Base-by-base conservation (phyloP, 2,329 filamentous ascomycete genomes). In the Pseudogymnoascus sp. region DNA sequence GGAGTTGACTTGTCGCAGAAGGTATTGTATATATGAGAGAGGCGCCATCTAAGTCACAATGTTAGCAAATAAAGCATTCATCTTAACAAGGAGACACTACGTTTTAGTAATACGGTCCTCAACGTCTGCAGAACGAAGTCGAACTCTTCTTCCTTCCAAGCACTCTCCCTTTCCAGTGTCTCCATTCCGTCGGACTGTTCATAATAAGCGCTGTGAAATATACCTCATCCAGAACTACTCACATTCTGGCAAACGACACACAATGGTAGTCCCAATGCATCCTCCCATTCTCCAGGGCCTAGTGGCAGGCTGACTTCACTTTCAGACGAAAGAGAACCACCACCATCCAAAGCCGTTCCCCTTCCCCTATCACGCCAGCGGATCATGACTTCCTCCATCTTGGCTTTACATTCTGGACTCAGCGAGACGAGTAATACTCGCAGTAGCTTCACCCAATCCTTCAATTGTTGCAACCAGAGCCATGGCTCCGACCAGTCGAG, bases 241-340 rank as follows among this genome's bases (percentile, higher is more conserved):
- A 92, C 91, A 71, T 95, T 94, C 72, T 97, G 92, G 71, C 92
- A 96, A n/a, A 97, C 91, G 7, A 99, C 88, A 69, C 90, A 95
- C 35, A 99, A 77, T 0, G 91, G 90, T 60, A 99, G 74, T 0
- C 92, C 92, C 7, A 96, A 75, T 4, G 86, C 89, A 69, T 95
- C 91, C 64, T 95, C 90, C 90, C 92, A 96, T 74, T 96, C 92
- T 59, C 92, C 92, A 1, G 89, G 89, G 0, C 92, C 92, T 1
- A 92, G 74, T 1, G 91, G 91, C 63, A 95, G 78, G 48, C 84
- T 82, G 23, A 88, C 82, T 61, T 89, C 84, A 3, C 80, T 82
- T 61, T 89, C 86, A 3, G 82, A 76, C n/a, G 82, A 77, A 12
- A 79, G 79, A 19, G 75, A 75, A 18, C 64, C 61, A 2, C 80